These are phyloP conservation scores for Ustilago crameri DNA, from an alignment of 1,284 basidiomycete genomes.

Conservation along the genomic window DNA sequence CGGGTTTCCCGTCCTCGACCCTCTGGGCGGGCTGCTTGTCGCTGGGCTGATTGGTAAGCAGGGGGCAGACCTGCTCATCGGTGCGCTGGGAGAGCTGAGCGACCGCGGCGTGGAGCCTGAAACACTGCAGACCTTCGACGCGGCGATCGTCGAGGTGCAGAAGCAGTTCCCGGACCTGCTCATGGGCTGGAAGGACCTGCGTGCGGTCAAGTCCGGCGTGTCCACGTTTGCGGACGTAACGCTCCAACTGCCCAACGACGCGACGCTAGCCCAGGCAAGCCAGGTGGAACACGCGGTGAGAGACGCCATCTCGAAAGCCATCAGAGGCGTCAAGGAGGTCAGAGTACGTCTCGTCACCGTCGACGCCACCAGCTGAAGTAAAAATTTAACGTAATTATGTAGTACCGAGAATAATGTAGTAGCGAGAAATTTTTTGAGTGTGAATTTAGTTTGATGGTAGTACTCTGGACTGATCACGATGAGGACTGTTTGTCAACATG, in stretches of 20 bases:
- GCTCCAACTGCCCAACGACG: slow-evolving; percentile 45
- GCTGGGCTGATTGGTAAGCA: slow-evolving; percentile 88
- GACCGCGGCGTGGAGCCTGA: slow-evolving; percentile 80
- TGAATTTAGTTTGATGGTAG: no score
- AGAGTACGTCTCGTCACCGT: slow-evolving; percentile 45
- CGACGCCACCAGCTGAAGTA: slow-evolving; percentile 14
- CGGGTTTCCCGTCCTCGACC: slow-evolving; percentile 85
- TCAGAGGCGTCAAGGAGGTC: slow-evolving; percentile 58
- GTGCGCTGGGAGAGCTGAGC: slow-evolving; percentile 83
- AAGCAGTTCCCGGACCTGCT: slow-evolving; percentile 18
- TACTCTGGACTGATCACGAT: no score
- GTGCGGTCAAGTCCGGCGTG: slow-evolving; percentile 60
- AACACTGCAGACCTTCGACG: slow-evolving; percentile 73
- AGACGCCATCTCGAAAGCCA: slow-evolving; percentile 22
- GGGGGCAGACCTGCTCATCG: slow-evolving; percentile 78
- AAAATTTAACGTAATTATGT: no score
- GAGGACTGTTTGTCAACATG: no score
- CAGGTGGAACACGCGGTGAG: slow-evolving; percentile 46
- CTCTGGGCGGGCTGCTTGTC: slow-evolving; percentile 90
- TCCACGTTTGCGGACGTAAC: slow-evolving; percentile 61
- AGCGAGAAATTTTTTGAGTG: no score
- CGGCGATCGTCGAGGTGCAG: slow-evolving; percentile 69
- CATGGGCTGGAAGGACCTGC: slow-evolving; percentile 52
- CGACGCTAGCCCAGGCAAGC: slow-evolving; percentile 40
- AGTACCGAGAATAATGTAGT: no score